A percentile compares a stretch with the other conserved stretches of the same genome.
Conservation (phyloP, 139 green algal genomes). For the Desmodesmus armatus region DNA sequence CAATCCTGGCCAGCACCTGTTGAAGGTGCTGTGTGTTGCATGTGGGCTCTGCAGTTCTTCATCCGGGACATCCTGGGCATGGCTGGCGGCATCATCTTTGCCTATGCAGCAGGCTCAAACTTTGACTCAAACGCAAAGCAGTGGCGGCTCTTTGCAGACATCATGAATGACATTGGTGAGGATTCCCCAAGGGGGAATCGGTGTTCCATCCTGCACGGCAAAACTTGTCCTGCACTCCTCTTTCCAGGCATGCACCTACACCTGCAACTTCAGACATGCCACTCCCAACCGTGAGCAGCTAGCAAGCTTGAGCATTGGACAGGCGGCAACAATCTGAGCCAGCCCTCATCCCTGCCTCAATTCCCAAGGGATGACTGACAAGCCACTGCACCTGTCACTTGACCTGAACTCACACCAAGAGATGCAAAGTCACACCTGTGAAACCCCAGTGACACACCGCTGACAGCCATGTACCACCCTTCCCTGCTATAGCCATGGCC, state of each 20-base stretch:
- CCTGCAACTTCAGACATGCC: too few relatives aligned
- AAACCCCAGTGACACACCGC: background rate
- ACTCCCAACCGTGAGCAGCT: too few relatives aligned
- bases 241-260: too few relatives aligned
- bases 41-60: constrained; percentile 78
- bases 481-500: constrained; percentile 55
- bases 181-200: too few relatives aligned
- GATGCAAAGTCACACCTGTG: background rate
- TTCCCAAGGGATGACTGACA: too few relatives aligned
- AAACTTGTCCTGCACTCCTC: too few relatives aligned
- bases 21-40: constrained; percentile 57
- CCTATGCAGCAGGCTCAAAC: constrained; percentile 52
- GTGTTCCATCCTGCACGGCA: too few relatives aligned
- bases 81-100: constrained; percentile 79
- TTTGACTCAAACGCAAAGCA: constrained; percentile 82
- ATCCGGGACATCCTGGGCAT: constrained; percentile 75
- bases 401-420: too few relatives aligned
- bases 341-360: too few relatives aligned
- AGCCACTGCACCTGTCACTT: too few relatives aligned
- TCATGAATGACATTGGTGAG: constrained; percentile 38
- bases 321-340: too few relatives aligned
- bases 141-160: constrained; percentile 79
- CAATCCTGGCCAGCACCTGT: background rate
- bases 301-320: too few relatives aligned
- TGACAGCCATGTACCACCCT: background rate